Base-by-base conservation (phyloP, 2,329 filamentous ascomycete genomes). In the Fusarium sp. region DNA sequence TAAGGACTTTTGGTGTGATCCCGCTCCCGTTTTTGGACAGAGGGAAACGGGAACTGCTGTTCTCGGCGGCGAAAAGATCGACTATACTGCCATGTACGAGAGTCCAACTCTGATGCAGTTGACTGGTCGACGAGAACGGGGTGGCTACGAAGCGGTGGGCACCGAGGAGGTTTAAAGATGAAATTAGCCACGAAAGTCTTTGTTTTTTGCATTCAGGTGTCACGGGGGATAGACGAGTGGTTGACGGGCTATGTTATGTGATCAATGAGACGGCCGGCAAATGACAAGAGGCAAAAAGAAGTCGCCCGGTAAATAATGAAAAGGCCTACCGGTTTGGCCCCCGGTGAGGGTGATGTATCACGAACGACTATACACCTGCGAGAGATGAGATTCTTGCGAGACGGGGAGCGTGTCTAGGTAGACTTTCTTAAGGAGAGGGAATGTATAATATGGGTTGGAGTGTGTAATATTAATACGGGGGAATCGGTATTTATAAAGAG, bases 1-100 rank as follows among this genome's bases (percentile, higher is more conserved):
- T 80, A 91, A 88, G 71, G 96, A 99, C 79, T 99, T 99, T 78
- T 98, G 94, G 93, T 95, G 92, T 75, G 96, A 98, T 77, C 89
- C 92, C 2, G 90, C 92, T 2, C 91, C 95, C 0, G 79, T 97
- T 16, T 95, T 97, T 77, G 89, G 91, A 10, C 88, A 85, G 73
- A 86, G 91, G 62, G 89, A 92, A 74, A 90, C 87, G 55, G 94
- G 94, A 11, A 85, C 85, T 44, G 93, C 91, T 0, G 82, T 93
- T 77, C 81, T 99, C 7, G 92, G 89, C 13, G 95, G 96, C 2
- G 86, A 91, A 74, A 82, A 86, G 38, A 88, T 99, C 50, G 93
- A 97, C 80, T 99, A 97, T 79, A 92, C 91, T 18, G 87, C 87
- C 61, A 88, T 98, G 85, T 99, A 97, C 80, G 95, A 98, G 79